Base-by-base conservation (phyloP, 805 yeast species). In the Sungouiozyma ichnusensis region DNA sequence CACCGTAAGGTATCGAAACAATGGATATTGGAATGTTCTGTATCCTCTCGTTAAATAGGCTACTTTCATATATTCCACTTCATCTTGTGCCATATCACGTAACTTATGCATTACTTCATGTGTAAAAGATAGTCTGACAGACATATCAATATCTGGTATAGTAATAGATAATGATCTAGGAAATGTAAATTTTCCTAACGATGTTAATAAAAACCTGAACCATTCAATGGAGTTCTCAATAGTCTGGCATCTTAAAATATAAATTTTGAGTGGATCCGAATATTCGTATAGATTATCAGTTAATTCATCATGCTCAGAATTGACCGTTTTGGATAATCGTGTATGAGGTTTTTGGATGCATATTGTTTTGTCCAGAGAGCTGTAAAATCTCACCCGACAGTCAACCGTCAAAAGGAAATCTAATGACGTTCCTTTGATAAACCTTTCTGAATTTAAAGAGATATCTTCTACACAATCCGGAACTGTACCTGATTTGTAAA, bases 311-410 rank as follows among this genome's bases (percentile, higher is more conserved):
- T 24, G 29, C 6, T 24, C 29, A 24, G 29, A 24, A 7, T 35
- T 36, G 15, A 15, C 13, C 5, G 20, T 3, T 47, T 48, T 6
- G 38, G 36, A 39, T 33, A 18, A 38, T 37, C 5, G 40, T 4
- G 29, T 35, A 8, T 48, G 48, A 5, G 53, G 51, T 17, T 38
- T 52, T 36, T 55, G 55, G 32, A 57, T 49, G 33, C 48, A 51
- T 11, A 88, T 66, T 1, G 92, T 72, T 52, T 84, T 80, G 53
- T 88, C 97, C 29, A 80, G 58, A 0, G 73, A 58, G 36, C 80
- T 84, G 53, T 79, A 84, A 34, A 85, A 67, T 18, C 63, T 67
- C 1, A 81, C 75, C 1, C 57, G 45, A 34, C 67, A 67, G 7
- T 48, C 32, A 3, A 45, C 47, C 40, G 63, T 46, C 34, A 65